Evolutionary conservation across 805 yeast species (phyloP).

Genomic region (Wickerhamomyces canadensis): DNA sequence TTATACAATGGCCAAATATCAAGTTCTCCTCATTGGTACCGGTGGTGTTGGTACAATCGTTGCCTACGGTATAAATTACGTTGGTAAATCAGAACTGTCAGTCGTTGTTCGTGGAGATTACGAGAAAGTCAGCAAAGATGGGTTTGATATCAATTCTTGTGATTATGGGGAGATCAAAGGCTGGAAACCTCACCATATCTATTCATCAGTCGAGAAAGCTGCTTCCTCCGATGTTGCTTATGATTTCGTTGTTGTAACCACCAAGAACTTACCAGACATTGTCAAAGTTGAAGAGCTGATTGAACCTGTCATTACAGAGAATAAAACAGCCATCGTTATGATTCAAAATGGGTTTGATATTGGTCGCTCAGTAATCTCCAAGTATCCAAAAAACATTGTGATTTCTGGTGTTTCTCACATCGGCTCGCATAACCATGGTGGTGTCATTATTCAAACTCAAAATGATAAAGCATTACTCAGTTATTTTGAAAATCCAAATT

Average conservation of each 20-base stretch:
- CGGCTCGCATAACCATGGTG: conserved; percentile 50
- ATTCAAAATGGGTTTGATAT: conserved; percentile 67
- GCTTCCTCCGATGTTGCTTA: conserved; percentile 26
- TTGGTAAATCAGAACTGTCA: conserved; percentile 48
- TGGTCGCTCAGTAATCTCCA: conserved; percentile 48
- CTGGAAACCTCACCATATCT: conserved; percentile 57
- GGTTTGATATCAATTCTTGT: conserved; percentile 54
- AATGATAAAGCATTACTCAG: conserved; percentile 31
- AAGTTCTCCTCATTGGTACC: conserved; percentile 64
- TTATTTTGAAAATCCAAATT: conserved; percentile 24
- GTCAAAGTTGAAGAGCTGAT: conserved; percentile 46
- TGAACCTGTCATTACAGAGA: conserved; percentile 41
- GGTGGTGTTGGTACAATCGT: conserved; percentile 87
- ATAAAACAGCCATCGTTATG: conserved; percentile 43
- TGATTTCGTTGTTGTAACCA: conserved; percentile 48
- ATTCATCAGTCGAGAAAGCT: conserved; percentile 41
- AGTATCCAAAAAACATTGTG: conserved; percentile 41
- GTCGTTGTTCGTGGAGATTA: conserved; percentile 64
- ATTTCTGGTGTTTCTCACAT: conserved; percentile 62
- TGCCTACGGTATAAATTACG: conserved; percentile 52
- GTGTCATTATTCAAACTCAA: conserved; percentile 44
- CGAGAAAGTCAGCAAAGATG: conserved; percentile 42
- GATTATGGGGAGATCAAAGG: conserved; percentile 52
- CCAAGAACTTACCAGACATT: conserved; percentile 68
- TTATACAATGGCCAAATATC: conserved; percentile 15